A percentile compares a stretch with the other conserved stretches of the same genome.
These are phyloP conservation scores for Venturia nashicola DNA, from an alignment of 2,329 filamentous ascomycete species.

Conservation along the genomic window DNA sequence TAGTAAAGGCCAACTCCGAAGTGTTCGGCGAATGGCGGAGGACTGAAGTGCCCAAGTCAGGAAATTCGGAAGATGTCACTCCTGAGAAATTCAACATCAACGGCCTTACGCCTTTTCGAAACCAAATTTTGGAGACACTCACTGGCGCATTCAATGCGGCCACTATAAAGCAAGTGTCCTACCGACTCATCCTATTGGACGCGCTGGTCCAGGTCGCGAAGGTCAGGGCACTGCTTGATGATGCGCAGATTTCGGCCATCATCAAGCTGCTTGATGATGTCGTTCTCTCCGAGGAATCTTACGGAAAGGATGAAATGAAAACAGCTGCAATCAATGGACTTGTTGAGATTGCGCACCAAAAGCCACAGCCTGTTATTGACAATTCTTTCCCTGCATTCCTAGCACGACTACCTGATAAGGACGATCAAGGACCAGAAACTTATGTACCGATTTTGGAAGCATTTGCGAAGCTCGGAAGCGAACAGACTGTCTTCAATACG, in stretches of 20 bases:
- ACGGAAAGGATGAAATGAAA: slow-evolving; percentile 44
- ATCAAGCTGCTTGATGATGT: slow-evolving; percentile 50
- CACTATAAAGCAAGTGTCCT: slow-evolving; percentile 36
- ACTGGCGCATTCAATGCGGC: slow-evolving; percentile 30
- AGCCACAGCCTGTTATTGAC: slow-evolving; percentile 49
- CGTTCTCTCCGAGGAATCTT: slow-evolving; percentile 45
- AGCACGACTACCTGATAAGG: slow-evolving; percentile 47
- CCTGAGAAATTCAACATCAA: slow-evolving; percentile 17
- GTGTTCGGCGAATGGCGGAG: slow-evolving; percentile 45
- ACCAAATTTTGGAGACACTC: slow-evolving; percentile 30
- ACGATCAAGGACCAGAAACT: slow-evolving; percentile 30
- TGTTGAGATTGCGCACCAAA: slow-evolving; percentile 48
- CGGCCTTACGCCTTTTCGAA: slow-evolving; percentile 26
- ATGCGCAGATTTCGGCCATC: slow-evolving; percentile 33
- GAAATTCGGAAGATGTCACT: slow-evolving; percentile 24
- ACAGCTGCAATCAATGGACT: slow-evolving; percentile 46
- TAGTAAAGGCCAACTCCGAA: slow-evolving; percentile 45
- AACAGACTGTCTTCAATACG: slow-evolving; percentile 51
- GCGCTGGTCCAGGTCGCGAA: slow-evolving; percentile 32
- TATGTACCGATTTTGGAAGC: slow-evolving; percentile 49
- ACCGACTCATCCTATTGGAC: slow-evolving; percentile 32
- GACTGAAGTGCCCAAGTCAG: slow-evolving; percentile 16
- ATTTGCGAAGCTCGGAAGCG: slow-evolving; percentile 50
- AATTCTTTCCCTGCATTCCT: slow-evolving; percentile 56
- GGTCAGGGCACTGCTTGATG: slow-evolving; percentile 27